Base-by-base conservation (phyloP, 169 alveolate genomes). In the Sarcocystis neurona region DNA sequence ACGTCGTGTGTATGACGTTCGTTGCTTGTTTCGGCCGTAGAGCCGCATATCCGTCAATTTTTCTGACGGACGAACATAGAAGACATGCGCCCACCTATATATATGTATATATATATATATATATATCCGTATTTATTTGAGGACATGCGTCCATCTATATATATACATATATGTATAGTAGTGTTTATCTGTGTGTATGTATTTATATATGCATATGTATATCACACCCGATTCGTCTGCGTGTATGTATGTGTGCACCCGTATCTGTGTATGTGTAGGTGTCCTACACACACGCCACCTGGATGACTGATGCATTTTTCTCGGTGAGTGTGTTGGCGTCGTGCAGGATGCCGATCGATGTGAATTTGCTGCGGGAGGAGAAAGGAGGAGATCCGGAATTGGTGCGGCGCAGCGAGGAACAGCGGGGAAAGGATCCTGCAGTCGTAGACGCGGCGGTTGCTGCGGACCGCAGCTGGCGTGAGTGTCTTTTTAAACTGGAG, bases 401-500 rank as follows among this genome's bases (percentile, higher is more conserved):
- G 39, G 95, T 93, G 56, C 84, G 89, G 46, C 91, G 84, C 63
- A 84, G 91, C 46, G 94, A 93, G 77, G 58, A 56, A 47, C 78
- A 80, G 48, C 95, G 95, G 72, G 86, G 89, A 48, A 47, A 92
- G 39, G 72, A 60, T 10, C 75, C 87, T 2, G 53, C 46, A 2
- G 56, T 47, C 15, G 89, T 86, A 10, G 87, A 74, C 46, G 48
- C 80, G 88, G 96, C 94, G 20, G 90, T 95, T 34, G 97, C 92
- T 39, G 95, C 94, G 1, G 97, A 95, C 88, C 94, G 92, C 78
- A 92, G 93, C 63, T 96, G 98, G 97, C 93, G 96, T 75, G 93
- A 95, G 92, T 92, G 94, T 63, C 92, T 92, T 60, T 96, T 92
- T 92, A 79, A 85, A 34, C 79, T 92, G 85, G 97, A 94, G 78